A percentile compares a stretch with the other conserved stretches of the same genome.
Conservation (phyloP, 257 asterid genomes). For the Lithospermum erythrorhizon region DNA sequence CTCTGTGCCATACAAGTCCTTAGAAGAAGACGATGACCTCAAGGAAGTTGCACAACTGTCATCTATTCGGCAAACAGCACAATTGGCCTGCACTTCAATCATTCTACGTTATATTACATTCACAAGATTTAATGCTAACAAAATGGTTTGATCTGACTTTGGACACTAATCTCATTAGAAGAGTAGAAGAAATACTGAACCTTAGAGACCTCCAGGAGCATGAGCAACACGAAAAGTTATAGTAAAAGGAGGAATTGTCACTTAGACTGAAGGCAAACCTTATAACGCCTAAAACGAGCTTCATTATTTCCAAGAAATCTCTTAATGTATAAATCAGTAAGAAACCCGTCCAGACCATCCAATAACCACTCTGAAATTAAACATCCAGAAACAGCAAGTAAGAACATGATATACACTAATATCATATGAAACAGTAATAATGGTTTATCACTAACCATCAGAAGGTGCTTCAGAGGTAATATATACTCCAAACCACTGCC, state of each 20-base stretch:
- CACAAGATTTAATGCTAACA: background rate
- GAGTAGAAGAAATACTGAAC: background rate
- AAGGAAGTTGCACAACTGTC: slow-evolving; percentile 90
- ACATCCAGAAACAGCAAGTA: slow-evolving; percentile 23
- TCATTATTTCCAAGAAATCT: slow-evolving; percentile 89
- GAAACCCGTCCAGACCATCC: slow-evolving; percentile 97
- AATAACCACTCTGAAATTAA: slow-evolving; percentile 77
- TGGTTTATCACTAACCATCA: slow-evolving; percentile 49
- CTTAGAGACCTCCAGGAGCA: background rate
- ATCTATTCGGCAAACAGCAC: slow-evolving; percentile 93
- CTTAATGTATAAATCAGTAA: slow-evolving; percentile 78
- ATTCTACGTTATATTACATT: background rate
- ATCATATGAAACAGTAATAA: background rate
- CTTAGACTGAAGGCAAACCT: slow-evolving; percentile 36
- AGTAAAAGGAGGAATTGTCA: background rate
- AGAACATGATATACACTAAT: slow-evolving; percentile 9
- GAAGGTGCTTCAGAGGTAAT: slow-evolving; percentile 78
- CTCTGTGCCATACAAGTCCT: slow-evolving; percentile 86
- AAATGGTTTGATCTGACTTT: background rate
- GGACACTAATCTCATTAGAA: background rate
- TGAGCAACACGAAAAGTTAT: background rate
- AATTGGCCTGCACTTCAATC: slow-evolving; percentile 58
- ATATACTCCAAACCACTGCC: slow-evolving; percentile 97
- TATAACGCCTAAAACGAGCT: slow-evolving; percentile 92
- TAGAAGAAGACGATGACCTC: slow-evolving; percentile 70